Conservation (phyloP, 768 basidiomycete genomes). For the Obba rivulosa region DNA sequence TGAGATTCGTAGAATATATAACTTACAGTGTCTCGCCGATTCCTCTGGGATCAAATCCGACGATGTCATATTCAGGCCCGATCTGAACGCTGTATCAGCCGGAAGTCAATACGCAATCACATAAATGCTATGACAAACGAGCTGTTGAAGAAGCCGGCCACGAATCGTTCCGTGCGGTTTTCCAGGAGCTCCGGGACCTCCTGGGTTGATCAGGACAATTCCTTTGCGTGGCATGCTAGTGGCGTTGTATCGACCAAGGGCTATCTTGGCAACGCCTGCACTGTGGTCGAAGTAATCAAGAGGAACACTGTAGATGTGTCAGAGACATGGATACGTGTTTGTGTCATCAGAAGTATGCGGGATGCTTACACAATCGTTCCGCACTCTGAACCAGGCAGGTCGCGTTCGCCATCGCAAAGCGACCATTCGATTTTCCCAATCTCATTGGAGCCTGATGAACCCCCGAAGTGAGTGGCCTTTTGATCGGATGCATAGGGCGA, state of each 20-base stretch:
- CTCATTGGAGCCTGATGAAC: too few species aligned
- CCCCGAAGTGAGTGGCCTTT: too few species aligned
- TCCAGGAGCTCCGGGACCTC: constrained; percentile 25
- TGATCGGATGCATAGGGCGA: too few species aligned
- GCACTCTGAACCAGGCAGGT: constrained; percentile 15
- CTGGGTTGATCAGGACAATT: constrained; percentile 28
- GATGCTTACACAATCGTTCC: constrained; percentile 16
- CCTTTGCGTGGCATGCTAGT: constrained; percentile 21
- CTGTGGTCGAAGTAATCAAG: constrained; percentile 25
- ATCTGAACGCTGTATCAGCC: constrained; percentile 7
- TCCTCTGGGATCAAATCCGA: constrained; percentile 29
- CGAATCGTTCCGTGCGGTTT: constrained; percentile 7
- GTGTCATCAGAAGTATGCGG: too few species aligned
- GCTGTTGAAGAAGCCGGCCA: constrained; percentile 9
- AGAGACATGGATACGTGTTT: too few species aligned
- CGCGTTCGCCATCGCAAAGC: constrained; percentile 2
- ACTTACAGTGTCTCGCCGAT: constrained; percentile 26
- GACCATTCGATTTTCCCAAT: constrained; percentile 11
- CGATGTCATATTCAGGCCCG: constrained; percentile 21
- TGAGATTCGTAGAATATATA: too few species aligned
- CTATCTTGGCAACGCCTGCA: constrained; percentile 24
- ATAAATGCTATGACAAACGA: not conserved
- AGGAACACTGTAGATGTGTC: constrained; percentile 21
- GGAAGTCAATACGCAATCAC: too few species aligned
- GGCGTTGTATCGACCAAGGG: constrained; percentile 26